These are phyloP conservation scores for Metschnikowia peoriensis DNA, from an alignment of 805 yeast species.

Conservation along the genomic window DNA sequence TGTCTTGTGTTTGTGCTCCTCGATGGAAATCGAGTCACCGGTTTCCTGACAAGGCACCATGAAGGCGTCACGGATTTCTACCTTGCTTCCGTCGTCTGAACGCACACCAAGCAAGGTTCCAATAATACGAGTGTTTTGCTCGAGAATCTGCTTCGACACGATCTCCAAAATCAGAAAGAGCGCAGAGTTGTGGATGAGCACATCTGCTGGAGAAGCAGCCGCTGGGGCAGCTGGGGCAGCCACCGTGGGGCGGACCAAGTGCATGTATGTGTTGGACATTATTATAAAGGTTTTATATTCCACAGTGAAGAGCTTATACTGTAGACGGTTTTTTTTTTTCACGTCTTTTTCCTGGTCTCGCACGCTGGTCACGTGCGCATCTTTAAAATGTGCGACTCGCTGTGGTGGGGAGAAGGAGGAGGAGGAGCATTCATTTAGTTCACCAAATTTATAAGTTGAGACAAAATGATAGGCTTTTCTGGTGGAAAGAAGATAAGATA, in stretches of 20 bases:
- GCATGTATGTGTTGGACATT: constrained; percentile 30
- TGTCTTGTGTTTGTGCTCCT: constrained; percentile 69
- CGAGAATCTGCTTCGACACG: constrained; percentile 49
- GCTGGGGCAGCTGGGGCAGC: constrained; percentile 46
- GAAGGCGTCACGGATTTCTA: constrained; percentile 73
- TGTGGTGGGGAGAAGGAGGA: too few relatives aligned
- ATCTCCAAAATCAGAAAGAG: constrained; percentile 75
- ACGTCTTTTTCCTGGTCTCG: constrained; percentile 12
- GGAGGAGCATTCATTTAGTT: too few relatives aligned
- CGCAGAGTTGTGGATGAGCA: constrained; percentile 66
- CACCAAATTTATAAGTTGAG: too few relatives aligned
- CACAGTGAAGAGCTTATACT: background rate
- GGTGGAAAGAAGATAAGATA: too few relatives aligned
- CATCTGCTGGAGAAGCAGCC: constrained; percentile 48
- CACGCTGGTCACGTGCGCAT: constrained; percentile 17
- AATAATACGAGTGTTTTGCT: constrained; percentile 55
- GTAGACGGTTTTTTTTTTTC: constrained; percentile 9
- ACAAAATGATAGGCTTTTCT: too few relatives aligned
- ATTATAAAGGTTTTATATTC: background rate
- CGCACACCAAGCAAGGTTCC: constrained; percentile 82
- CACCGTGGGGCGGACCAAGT: constrained; percentile 50
- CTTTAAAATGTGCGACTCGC: too few relatives aligned
- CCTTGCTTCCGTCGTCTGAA: constrained; percentile 77
- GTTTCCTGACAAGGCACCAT: constrained; percentile 79
- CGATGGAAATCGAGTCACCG: constrained; percentile 70